Conservation (phyloP, 1,139 yeast genomes). For the Diutina siamensis region DNA sequence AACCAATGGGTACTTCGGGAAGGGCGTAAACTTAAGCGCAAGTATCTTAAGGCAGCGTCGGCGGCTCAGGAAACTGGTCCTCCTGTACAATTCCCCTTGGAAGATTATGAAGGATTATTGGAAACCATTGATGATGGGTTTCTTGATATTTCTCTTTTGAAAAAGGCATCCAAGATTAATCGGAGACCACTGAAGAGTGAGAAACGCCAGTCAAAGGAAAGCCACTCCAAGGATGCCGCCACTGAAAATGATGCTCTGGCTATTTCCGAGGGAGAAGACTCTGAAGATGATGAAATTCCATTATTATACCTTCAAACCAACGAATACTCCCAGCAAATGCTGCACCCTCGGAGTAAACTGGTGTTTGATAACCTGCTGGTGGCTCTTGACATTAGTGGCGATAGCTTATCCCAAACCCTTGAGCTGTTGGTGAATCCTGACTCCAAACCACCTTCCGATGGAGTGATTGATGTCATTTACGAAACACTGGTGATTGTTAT, state of each 20-base stretch:
- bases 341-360: constrained; percentile 24
- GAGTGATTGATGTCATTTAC: constrained; percentile 43
- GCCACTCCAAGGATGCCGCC: neutral
- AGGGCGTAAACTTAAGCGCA: constrained; percentile 22
- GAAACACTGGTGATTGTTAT: constrained; percentile 50
- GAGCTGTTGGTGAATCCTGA: constrained; percentile 43
- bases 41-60: constrained; percentile 17
- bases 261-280: constrained; percentile 6
- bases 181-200: constrained; percentile 11
- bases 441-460: constrained; percentile 41
- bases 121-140: constrained; percentile 51
- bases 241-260: neutral
- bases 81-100: constrained; percentile 23
- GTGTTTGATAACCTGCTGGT: constrained; percentile 21
- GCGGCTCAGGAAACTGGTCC: constrained; percentile 7
- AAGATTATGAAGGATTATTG: constrained; percentile 34
- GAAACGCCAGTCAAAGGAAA: constrained; percentile 6
- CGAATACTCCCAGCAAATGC: constrained; percentile 15
- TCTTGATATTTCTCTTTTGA: constrained; percentile 43
- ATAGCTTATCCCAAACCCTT: constrained; percentile 20
- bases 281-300: constrained; percentile 11
- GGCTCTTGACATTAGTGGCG: constrained; percentile 9
- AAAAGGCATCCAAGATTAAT: constrained; percentile 25
- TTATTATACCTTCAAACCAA: constrained; percentile 13
- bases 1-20: constrained; percentile 41